Evolutionary conservation across 2,329 filamentous ascomycete genomes (phyloP).

Genomic region (Colletotrichum tropicale): DNA sequence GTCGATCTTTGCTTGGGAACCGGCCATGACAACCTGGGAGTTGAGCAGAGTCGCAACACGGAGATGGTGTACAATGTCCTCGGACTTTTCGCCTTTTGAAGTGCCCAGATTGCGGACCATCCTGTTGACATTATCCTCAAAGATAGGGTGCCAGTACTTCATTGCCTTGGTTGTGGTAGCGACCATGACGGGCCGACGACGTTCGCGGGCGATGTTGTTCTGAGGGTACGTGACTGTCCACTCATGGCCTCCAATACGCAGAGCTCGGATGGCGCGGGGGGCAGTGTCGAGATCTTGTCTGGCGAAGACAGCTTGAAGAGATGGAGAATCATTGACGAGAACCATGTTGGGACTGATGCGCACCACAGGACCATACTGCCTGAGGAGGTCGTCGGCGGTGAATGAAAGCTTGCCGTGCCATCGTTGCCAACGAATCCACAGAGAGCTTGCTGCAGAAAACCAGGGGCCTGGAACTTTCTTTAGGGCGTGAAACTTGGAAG

Average conservation of each 20-base stretch:
- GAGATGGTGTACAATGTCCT: neutral
- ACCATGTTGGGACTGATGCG: constrained; percentile 28
- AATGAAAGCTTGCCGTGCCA: constrained; percentile 23
- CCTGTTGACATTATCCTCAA: neutral
- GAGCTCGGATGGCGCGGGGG: constrained; percentile 20
- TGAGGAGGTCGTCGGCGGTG: constrained; percentile 14
- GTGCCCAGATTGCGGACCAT: neutral
- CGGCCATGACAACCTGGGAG: neutral
- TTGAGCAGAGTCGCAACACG: neutral
- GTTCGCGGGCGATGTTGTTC: constrained; percentile 15
- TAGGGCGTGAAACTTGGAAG: neutral
- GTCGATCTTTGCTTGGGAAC: neutral
- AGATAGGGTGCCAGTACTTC: neutral
- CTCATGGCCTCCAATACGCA: constrained; percentile 23
- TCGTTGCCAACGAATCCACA: constrained; percentile 22
- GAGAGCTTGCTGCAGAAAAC: constrained; percentile 11
- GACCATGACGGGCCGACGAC: constrained; percentile 23
- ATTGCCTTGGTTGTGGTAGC: constrained; percentile 22
- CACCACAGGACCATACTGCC: constrained; percentile 26
- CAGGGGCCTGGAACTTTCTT: constrained; percentile 8
- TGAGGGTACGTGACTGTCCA: constrained; percentile 24
- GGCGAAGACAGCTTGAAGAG: constrained; percentile 12
- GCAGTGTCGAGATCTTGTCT: constrained; percentile 22
- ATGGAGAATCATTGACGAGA: constrained; percentile 25
- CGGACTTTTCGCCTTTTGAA: neutral